Conservation (phyloP, 164 flowering plant genomes). For the Umbellularia californica region DNA sequence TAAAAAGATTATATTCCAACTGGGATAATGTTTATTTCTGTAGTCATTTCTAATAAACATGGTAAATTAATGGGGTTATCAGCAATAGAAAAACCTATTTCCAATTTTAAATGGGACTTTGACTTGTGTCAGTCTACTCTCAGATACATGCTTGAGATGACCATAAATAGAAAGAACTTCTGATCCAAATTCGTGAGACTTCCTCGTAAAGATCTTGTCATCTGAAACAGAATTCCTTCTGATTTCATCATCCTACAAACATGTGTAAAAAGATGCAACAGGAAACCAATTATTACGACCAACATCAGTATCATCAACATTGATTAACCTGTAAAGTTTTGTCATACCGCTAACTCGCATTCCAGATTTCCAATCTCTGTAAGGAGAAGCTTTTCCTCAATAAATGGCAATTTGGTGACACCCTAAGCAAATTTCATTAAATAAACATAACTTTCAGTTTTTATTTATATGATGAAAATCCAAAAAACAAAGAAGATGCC, state of each 20-base stretch:
- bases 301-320: background rate
- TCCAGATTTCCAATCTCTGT: conserved; percentile 24
- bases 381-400: conserved; percentile 32
- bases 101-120: background rate
- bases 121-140: too few species aligned
- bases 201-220: conserved; percentile 18
- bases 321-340: background rate
- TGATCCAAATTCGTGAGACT: conserved; percentile 1
- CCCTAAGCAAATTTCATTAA: conserved; percentile 20
- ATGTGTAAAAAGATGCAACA: background rate
- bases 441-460: background rate
- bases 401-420: conserved; percentile 33
- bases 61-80: background rate
- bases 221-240: conserved; percentile 16
- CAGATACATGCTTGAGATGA: background rate
- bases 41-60: background rate
- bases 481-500: background rate
- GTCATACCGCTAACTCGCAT: conserved; percentile 25
- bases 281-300: background rate
- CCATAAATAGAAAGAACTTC: conserved; percentile 1
- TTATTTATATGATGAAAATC: background rate
- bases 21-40: background rate
- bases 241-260: conserved; percentile 15
- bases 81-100: background rate
- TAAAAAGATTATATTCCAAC: background rate